Percentiles rank a stretch among this genome's conserved stretches.
Evolutionary conservation across 805 yeast genomes (phyloP).

Genomic region (Myxozyma neglecta): DNA sequence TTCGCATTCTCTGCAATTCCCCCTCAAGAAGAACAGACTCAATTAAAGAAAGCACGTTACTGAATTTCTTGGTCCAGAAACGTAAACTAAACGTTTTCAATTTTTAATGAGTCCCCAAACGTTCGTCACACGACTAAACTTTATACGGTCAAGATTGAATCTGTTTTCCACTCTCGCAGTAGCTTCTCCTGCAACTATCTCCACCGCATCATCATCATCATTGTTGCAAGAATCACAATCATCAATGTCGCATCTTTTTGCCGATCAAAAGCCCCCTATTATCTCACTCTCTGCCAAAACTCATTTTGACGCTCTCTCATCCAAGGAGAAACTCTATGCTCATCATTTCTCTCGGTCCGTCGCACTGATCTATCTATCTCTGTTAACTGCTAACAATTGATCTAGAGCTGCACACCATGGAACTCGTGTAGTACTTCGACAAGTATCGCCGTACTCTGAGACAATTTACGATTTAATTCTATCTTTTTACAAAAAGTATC

Average conservation of each 20-base stretch:
- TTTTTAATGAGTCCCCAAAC: too few species aligned
- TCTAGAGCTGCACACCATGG: conserved; percentile 73
- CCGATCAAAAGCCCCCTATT: conserved; percentile 68
- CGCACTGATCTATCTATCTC: not conserved
- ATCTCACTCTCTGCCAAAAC: conserved; percentile 65
- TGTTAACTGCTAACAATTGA: not conserved
- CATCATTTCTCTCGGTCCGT: conserved; percentile 65
- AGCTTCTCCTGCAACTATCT: too few species aligned
- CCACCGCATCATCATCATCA: not conserved
- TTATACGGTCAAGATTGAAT: too few species aligned
- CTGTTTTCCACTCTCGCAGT: too few species aligned
- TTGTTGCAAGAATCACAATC: not conserved
- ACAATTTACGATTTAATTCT: conserved; percentile 68
- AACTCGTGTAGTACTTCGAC: conserved; percentile 72
- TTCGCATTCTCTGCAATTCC: too few species aligned
- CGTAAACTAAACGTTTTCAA: too few species aligned
- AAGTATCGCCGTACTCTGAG: conserved; percentile 82
- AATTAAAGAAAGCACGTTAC: too few species aligned
- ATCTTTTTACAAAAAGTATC: conserved; percentile 53
- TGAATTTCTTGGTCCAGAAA: too few species aligned
- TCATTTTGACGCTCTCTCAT: conserved; percentile 65
- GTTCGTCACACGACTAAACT: too few species aligned
- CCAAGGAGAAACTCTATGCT: conserved; percentile 67
- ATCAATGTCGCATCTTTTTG: conserved; percentile 35
- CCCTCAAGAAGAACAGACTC: too few species aligned